Conservation (phyloP, 1,284 basidiomycete species). For the Ustilago cynodontis region DNA sequence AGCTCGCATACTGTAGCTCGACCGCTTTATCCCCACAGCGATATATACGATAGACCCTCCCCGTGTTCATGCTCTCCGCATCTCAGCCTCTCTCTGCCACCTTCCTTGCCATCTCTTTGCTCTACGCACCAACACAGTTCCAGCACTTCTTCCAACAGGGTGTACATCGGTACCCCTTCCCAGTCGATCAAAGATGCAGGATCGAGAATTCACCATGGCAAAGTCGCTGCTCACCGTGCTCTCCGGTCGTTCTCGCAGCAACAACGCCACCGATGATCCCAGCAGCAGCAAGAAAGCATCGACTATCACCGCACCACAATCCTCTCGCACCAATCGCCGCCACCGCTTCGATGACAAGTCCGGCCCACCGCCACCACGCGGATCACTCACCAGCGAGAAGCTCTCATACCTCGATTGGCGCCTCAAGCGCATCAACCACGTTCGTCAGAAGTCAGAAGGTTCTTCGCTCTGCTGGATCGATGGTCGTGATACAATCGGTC, state of each 20-base stretch:
- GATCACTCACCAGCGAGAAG: slow-evolving; percentile 48
- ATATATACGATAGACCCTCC: slow-evolving; percentile 7
- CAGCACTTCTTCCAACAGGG: not conserved
- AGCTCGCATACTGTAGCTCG: not conserved
- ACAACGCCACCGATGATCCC: not conserved
- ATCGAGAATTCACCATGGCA: slow-evolving; percentile 33
- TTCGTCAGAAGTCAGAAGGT: slow-evolving; percentile 33
- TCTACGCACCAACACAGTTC: not conserved
- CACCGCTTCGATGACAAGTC: slow-evolving; percentile 48
- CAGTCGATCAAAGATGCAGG: slow-evolving; percentile 23
- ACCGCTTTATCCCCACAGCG: not conserved
- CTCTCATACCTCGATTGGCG: slow-evolving; percentile 56
- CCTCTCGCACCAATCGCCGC: slow-evolving; percentile 15
- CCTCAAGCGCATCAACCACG: slow-evolving; percentile 43
- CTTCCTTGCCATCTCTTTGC: not conserved
- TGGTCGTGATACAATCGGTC: slow-evolving; percentile 46
- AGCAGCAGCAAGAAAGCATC: slow-evolving; percentile 7
- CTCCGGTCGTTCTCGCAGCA: slow-evolving; percentile 18
- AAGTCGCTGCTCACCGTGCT: slow-evolving; percentile 38
- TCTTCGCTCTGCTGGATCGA: slow-evolving; percentile 37
- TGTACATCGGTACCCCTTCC: not conserved
- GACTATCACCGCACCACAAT: not conserved
- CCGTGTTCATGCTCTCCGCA: not conserved
- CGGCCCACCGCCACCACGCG: slow-evolving; percentile 42
- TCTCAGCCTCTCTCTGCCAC: not conserved